A percentile compares a stretch with the other conserved stretches of the same genome.
These are phyloP conservation scores for Eucalyptus marginata DNA, from an alignment of 345 rosid genomes.

Conservation along the genomic window DNA sequence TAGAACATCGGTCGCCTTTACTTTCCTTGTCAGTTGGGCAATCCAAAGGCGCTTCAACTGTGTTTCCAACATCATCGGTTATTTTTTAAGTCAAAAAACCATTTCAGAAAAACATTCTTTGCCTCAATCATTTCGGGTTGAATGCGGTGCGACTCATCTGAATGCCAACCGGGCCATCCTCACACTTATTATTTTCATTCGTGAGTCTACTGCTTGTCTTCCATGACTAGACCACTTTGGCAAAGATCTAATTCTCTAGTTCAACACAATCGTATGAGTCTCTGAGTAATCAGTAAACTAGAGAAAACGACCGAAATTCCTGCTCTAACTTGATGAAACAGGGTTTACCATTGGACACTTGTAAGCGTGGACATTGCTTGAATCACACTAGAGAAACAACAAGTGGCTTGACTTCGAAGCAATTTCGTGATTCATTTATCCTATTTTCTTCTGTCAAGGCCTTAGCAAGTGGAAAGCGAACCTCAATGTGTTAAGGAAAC, in stretches of 20 bases:
- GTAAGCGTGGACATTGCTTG: background rate
- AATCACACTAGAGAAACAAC: background rate
- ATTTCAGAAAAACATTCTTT: no score
- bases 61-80: no score
- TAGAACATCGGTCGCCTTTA: background rate
- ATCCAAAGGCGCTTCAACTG: background rate
- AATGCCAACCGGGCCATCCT: no score
- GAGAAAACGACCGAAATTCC: background rate
- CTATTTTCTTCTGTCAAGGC: background rate
- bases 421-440: background rate
- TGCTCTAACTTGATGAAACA: background rate
- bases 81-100: no score
- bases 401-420: background rate
- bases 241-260: no score
- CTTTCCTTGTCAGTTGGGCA: background rate
- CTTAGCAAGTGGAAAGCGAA: slow-evolving; percentile 76
- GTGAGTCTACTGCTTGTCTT: no score
- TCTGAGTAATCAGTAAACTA: background rate
- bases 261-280: no score
- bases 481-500: background rate
- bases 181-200: no score
- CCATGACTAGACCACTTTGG: no score
- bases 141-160: no score
- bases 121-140: no score
- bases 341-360: background rate